A percentile compares a stretch with the other conserved stretches of the same genome.
Evolutionary conservation across 441 rosid genomes (phyloP).

Genomic region (Populus tomentosa): DNA sequence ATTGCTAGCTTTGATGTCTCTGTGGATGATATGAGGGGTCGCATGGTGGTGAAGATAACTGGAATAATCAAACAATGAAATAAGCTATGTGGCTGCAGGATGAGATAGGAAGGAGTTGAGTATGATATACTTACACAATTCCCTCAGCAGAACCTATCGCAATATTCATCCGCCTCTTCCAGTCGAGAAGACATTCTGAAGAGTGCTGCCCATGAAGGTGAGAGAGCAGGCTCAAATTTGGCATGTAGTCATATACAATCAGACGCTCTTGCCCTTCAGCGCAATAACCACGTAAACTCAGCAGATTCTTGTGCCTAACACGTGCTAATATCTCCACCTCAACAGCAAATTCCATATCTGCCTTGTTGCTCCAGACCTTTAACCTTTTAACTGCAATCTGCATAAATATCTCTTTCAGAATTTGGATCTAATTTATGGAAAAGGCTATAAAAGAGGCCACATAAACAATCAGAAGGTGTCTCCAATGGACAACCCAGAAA

Average conservation of each 20-base stretch:
- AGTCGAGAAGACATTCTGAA: conserved; percentile 76
- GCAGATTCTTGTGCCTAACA: conserved; percentile 81
- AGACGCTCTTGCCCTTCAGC: conserved; percentile 98
- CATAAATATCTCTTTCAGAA: conserved; percentile 10
- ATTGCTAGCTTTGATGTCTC: conserved; percentile 28
- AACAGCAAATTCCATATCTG: conserved; percentile 80
- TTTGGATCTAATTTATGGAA: conserved; percentile 2
- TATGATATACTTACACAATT: conserved; percentile 53
- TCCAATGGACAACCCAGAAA: neutral
- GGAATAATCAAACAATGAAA: conserved; percentile 22
- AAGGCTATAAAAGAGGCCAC: neutral
- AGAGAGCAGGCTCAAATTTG: conserved; percentile 79
- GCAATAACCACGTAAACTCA: conserved; percentile 87
- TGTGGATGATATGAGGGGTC: conserved; percentile 12
- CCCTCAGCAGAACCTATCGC: conserved; percentile 93
- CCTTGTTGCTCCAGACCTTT: conserved; percentile 94
- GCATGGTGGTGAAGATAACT: conserved; percentile 96
- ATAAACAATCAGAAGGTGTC: neutral
- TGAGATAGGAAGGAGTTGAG: conserved; percentile 5
- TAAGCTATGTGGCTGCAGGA: conserved; percentile 5
- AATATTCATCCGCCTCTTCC: conserved; percentile 71
- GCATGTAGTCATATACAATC: conserved; percentile 90
- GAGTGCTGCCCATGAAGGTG: conserved; percentile 97
- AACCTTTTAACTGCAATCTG: conserved; percentile 98
- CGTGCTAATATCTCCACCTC: conserved; percentile 94